Base-by-base conservation (phyloP, 371 early-diverging fungal genomes). In the Coemansia sp. region DNA sequence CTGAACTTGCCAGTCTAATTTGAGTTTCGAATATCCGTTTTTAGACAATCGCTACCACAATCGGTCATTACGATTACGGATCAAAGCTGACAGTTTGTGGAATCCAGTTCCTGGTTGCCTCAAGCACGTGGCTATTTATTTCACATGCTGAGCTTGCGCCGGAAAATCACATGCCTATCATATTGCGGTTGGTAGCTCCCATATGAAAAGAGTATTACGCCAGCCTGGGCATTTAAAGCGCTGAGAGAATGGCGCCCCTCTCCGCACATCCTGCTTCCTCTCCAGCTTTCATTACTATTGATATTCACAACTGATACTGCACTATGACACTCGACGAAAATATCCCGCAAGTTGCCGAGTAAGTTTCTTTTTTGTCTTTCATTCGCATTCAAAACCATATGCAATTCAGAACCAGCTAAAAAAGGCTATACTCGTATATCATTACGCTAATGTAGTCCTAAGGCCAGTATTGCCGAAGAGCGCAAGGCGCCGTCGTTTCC, bases 401-500 rank as follows among this genome's bases (percentile, higher is more conserved):
- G 39, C 36, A 17, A 9, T 39, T 21, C 15, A 15, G 24, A 23
- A 17, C 52, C 24, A 26, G 24, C 4, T 23, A 24, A 21, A 52
- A 11, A 11, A 17, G 9, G 1, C 51, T 21, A 17, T 23, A 1
- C 17, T 24, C 17, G 3, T 52, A 11, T 17, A 13, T 2, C 52
- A 21, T 49, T n/a, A 13, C 29, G 26, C 3, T 23, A 44, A 23
- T n/a, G 21, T 80, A 81, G 81, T 62, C 82, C 82, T 23, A 72
- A 29, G 66, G 67, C 58, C 36, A 79, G 82, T 39, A 71, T 82
- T 19, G 73, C 78, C 48, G 87, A 87, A 69, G 95, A 95, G 83
- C 89, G 95, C 71, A 82, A 73, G 26, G 86, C 87, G 63, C 88
- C 92, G 6, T 80, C 87, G 9, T 95, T 95, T 69, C 83, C 88